Conservation (phyloP, 2,329 filamentous ascomycete genomes). For the Trichoderma sp. region DNA sequence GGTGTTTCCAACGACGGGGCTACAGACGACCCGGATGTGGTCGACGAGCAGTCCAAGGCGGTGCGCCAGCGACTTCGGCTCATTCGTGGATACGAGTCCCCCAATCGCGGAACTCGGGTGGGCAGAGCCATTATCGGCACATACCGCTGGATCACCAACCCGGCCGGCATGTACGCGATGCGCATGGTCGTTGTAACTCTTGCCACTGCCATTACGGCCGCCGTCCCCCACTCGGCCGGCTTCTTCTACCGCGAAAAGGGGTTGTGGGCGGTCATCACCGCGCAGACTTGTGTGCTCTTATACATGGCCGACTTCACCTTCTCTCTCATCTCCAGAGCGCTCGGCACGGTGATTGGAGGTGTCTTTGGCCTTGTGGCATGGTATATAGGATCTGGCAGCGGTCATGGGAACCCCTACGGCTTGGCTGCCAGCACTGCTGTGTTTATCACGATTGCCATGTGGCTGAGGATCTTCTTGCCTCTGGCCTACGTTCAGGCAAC, state of each 20-base stretch:
- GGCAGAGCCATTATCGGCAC: constrained; percentile 37
- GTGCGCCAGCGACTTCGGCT: constrained; percentile 45
- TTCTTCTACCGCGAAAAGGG: constrained; percentile 58
- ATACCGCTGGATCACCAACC: constrained; percentile 48
- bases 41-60: constrained; percentile 41
- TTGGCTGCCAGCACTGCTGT: constrained; percentile 51
- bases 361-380: constrained; percentile 52
- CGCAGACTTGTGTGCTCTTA: constrained; percentile 51
- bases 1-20: constrained; percentile 31
- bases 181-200: constrained; percentile 54
- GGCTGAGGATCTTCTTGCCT: constrained; percentile 43
- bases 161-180: constrained; percentile 51
- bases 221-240: constrained; percentile 48
- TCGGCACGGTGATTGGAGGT: constrained; percentile 53
- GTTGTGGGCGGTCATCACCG: constrained; percentile 57
- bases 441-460: constrained; percentile 42
- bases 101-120: constrained; percentile 29
- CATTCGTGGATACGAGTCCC: constrained; percentile 36
- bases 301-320: constrained; percentile 57
- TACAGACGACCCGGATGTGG: constrained; percentile 33
- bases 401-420: constrained; percentile 54
- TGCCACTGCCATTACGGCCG: constrained; percentile 47
- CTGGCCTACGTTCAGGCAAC: constrained; percentile 37
- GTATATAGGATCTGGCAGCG: constrained; percentile 56
- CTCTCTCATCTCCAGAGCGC: constrained; percentile 46